A percentile compares a stretch with the other conserved stretches of the same genome.
Evolutionary conservation across 2,329 filamentous ascomycete species (phyloP).

Genomic region (Fusarium drepaniforme): DNA sequence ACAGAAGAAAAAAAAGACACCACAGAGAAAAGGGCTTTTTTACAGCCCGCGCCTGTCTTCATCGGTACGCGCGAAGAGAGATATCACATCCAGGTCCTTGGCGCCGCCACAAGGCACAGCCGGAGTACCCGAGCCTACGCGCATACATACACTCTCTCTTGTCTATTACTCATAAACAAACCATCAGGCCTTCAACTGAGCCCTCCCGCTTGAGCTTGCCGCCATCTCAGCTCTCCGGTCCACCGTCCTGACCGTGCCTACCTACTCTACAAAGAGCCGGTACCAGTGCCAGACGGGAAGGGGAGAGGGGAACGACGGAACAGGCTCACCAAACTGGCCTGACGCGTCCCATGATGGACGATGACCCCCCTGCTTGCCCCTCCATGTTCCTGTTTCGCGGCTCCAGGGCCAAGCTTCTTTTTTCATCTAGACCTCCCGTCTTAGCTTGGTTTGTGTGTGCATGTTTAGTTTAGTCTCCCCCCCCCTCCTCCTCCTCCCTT

Average conservation of each 20-base stretch:
- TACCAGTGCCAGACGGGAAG: background rate
- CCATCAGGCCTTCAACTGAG: background rate
- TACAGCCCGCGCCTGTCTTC: background rate
- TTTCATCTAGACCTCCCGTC: slow-evolving; percentile 13
- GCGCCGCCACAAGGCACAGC: background rate
- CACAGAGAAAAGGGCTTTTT: background rate
- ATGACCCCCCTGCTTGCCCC: background rate
- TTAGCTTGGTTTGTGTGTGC: background rate
- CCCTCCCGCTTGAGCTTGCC: slow-evolving; percentile 1
- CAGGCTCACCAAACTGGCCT: slow-evolving; percentile 17
- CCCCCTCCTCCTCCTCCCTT: background rate
- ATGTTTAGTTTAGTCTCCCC: background rate
- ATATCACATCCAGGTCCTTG: background rate
- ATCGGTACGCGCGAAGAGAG: background rate
- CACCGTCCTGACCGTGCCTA: slow-evolving; percentile 12
- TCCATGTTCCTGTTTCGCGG: background rate
- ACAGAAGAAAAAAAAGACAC: background rate
- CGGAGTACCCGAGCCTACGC: background rate
- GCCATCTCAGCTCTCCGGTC: slow-evolving; percentile 2
- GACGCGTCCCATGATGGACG: slow-evolving; percentile 1
- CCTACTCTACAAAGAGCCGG: slow-evolving; percentile 1
- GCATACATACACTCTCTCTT: background rate
- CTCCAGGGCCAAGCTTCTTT: slow-evolving; percentile 14
- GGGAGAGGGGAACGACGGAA: background rate
- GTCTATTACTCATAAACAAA: background rate